These are phyloP conservation scores for Scolecobasidium constrictum DNA, from an alignment of 2,329 filamentous ascomycete species.

Conservation along the genomic window DNA sequence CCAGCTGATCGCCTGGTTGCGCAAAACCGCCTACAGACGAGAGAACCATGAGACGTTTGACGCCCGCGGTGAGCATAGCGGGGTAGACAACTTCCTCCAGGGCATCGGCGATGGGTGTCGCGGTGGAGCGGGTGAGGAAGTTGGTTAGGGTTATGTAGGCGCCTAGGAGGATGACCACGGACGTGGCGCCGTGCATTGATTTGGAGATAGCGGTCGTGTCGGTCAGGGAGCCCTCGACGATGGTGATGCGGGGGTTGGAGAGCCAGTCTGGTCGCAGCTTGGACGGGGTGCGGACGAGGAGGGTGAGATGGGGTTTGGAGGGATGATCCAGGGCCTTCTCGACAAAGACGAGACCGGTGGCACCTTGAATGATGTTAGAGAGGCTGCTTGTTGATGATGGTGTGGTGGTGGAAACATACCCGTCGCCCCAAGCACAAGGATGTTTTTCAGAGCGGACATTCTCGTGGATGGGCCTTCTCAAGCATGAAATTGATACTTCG, in stretches of 20 bases:
- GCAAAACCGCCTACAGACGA: constrained; percentile 5
- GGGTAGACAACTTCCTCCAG: constrained; percentile 3
- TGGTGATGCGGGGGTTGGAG: constrained; percentile 4
- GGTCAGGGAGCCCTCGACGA: constrained; percentile 10
- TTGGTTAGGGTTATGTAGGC: constrained; percentile 6
- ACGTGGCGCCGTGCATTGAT: neutral
- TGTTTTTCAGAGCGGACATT: constrained; percentile 4
- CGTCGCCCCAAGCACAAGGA: constrained; percentile 12
- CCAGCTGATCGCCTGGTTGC: neutral
- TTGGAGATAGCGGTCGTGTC: constrained; percentile 4
- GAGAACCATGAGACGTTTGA: constrained; percentile 9
- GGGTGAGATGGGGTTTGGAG: constrained; percentile 7
- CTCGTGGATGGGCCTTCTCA: no score
- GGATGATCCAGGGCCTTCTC: constrained; percentile 3
- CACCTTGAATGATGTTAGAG: constrained; percentile 3
- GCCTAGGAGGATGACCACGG: constrained; percentile 10
- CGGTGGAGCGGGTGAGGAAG: constrained; percentile 1
- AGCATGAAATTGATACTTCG: neutral
- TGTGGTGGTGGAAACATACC: constrained; percentile 3
- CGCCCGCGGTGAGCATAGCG: constrained; percentile 2
- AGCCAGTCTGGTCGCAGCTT: constrained; percentile 6
- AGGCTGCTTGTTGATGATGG: neutral
- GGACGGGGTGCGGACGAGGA: constrained; percentile 7
- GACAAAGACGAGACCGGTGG: constrained; percentile 9
- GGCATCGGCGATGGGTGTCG: constrained; percentile 10